Conservation (phyloP, 495 filamentous ascomycete genomes). For the Cairneyella variabilis region DNA sequence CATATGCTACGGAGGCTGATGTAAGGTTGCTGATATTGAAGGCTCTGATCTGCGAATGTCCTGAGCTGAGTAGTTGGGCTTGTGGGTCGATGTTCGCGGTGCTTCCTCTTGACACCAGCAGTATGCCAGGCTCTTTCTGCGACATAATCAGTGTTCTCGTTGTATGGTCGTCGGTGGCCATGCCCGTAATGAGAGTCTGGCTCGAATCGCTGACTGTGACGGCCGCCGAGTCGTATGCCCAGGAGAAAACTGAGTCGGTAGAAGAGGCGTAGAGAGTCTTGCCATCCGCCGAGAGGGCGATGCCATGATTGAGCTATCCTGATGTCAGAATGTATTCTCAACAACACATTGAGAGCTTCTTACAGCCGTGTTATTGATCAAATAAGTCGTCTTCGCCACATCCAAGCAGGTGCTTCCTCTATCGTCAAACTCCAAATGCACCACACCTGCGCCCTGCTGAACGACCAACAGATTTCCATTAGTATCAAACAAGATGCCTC, state of each 20-base stretch:
- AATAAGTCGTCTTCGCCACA: constrained; percentile 31
- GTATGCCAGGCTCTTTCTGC: constrained; percentile 39
- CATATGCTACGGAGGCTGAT: constrained; percentile 25
- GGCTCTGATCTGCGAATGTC: constrained; percentile 60
- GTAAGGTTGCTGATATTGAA: constrained; percentile 50
- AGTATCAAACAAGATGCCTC: constrained; percentile 57
- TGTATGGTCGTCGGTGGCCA: constrained; percentile 55
- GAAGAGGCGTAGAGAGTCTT: constrained; percentile 62
- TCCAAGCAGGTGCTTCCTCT: constrained; percentile 47
- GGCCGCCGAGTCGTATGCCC: constrained; percentile 51
- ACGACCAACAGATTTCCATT: constrained; percentile 59
- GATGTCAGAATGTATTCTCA: neutral
- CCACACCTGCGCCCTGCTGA: constrained; percentile 50
- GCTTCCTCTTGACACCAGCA: constrained; percentile 62
- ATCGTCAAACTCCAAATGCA: constrained; percentile 46
- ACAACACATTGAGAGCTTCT: constrained; percentile 10
- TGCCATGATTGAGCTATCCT: constrained; percentile 59
- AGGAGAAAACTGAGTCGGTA: constrained; percentile 50
- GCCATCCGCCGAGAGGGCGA: constrained; percentile 59
- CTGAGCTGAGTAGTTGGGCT: constrained; percentile 41
- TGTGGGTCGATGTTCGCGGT: constrained; percentile 53
- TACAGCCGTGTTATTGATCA: constrained; percentile 38
- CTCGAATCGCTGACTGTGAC: constrained; percentile 38
- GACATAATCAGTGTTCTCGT: constrained; percentile 61
- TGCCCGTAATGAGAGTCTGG: constrained; percentile 49